These are phyloP conservation scores for Salix brachista DNA, from an alignment of 345 rosid species.

Conservation along the genomic window DNA sequence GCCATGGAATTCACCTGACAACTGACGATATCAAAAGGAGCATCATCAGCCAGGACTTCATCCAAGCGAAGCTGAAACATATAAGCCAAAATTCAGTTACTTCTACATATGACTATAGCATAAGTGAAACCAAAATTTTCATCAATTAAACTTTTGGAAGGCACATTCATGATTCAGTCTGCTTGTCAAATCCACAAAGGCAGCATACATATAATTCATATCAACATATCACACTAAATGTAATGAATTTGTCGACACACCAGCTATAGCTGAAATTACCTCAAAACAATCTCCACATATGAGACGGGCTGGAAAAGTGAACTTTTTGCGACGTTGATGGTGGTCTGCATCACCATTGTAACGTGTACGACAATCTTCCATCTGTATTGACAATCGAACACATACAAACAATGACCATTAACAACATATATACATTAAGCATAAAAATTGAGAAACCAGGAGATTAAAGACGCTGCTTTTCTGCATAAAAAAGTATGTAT, in stretches of 20 bases:
- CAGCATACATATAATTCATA: neutral
- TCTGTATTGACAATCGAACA: slow-evolving; percentile 38
- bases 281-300: slow-evolving; percentile 94
- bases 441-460: neutral
- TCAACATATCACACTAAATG: neutral
- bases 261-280: slow-evolving; percentile 38
- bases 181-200: neutral
- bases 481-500: neutral
- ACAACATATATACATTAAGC: neutral
- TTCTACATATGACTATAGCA: neutral
- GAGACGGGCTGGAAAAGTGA: slow-evolving; percentile 88
- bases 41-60: slow-evolving; percentile 84
- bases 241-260: neutral
- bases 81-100: neutral
- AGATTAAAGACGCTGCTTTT: neutral
- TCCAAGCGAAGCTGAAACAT: slow-evolving; percentile 71
- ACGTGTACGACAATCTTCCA: slow-evolving; percentile 95
- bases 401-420: neutral
- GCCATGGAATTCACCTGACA: slow-evolving; percentile 64
- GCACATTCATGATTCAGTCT: neutral
- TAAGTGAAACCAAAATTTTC: neutral
- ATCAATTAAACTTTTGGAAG: neutral
- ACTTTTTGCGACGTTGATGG: slow-evolving; percentile 87
- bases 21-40: slow-evolving; percentile 92
- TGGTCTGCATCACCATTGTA: slow-evolving; percentile 97